Percentiles rank a stretch among this genome's conserved stretches.
These are phyloP conservation scores for Hypoxylon sp. DNA, from an alignment of 2,329 filamentous ascomycete species.

Conservation along the genomic window DNA sequence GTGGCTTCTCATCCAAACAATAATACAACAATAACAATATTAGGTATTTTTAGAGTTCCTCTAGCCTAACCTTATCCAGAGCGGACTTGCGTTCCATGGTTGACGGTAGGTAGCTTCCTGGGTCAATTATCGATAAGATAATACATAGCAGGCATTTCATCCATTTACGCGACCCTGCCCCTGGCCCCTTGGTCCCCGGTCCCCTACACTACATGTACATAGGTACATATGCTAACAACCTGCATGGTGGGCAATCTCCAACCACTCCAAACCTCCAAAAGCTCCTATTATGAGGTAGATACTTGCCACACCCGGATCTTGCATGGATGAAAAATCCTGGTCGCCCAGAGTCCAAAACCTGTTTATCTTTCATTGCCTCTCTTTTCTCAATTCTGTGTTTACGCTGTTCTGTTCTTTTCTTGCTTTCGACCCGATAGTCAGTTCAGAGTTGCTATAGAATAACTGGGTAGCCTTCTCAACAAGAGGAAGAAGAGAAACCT, in stretches of 20 bases:
- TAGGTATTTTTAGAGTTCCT: slow-evolving; percentile 29
- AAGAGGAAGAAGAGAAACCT: slow-evolving; percentile 11
- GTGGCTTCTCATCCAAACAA: slow-evolving; percentile 3
- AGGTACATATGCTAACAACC: too few species aligned
- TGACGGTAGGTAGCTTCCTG: background rate
- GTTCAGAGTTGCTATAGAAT: slow-evolving; percentile 18
- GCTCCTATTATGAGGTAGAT: too few species aligned
- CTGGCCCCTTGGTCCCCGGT: background rate
- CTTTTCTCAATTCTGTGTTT: slow-evolving; percentile 19
- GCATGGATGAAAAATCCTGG: slow-evolving; percentile 40
- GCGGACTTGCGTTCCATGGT: slow-evolving; percentile 13
- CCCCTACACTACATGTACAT: too few species aligned
- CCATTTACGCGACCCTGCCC: slow-evolving; percentile 31
- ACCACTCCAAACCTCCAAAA: slow-evolving; percentile 14
- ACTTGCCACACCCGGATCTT: slow-evolving; percentile 33
- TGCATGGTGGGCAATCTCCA: slow-evolving; percentile 22
- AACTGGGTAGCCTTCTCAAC: slow-evolving; percentile 12
- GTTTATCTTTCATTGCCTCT: slow-evolving; percentile 34
- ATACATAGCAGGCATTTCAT: slow-evolving; percentile 17
- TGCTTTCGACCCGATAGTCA: slow-evolving; percentile 8
- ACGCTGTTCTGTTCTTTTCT: slow-evolving; percentile 8
- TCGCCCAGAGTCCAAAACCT: slow-evolving; percentile 31
- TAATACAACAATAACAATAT: background rate
- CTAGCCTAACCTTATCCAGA: background rate
- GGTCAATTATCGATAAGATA: slow-evolving; percentile 6